A percentile compares a stretch with the other conserved stretches of the same genome.
Conservation (phyloP, 2,329 filamentous ascomycete genomes). For the Arthroderma uncinatum region DNA sequence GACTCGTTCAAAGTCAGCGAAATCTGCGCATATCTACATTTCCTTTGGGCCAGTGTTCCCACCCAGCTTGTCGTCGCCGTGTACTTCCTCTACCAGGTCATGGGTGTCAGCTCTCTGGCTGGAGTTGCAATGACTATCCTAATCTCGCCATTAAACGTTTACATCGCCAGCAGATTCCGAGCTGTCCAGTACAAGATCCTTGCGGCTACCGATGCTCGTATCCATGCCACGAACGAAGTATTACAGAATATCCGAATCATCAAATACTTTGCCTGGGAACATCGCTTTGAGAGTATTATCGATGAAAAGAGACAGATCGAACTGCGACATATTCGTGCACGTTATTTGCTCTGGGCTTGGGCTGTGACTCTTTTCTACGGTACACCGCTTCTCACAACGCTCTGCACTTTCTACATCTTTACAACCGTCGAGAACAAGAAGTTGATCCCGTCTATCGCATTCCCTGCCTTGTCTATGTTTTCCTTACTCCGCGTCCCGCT, state of each 20-base stretch:
- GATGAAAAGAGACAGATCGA: conserved; percentile 78
- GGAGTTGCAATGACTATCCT: conserved; percentile 83
- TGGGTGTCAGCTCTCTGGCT: conserved; percentile 86
- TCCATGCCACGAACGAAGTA: conserved; percentile 93
- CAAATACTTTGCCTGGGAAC: conserved; percentile 98
- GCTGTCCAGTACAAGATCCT: conserved; percentile 83
- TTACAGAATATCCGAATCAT: conserved; percentile 97
- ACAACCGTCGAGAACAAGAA: conserved; percentile 82
- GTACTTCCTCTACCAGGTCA: conserved; percentile 71
- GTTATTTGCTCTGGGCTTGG: conserved; percentile 83
- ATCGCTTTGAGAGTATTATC: conserved; percentile 73
- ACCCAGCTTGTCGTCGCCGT: conserved; percentile 77
- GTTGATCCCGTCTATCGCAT: conserved; percentile 82
- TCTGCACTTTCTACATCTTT: conserved; percentile 90
- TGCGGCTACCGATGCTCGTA: conserved; percentile 85
- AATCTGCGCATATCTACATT: conserved; percentile 88
- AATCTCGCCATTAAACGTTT: conserved; percentile 81
- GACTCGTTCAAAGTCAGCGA: conserved; percentile 98
- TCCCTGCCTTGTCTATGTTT: conserved; percentile 92
- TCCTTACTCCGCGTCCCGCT: conserved; percentile 84
- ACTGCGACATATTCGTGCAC: conserved; percentile 62
- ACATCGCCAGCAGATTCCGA: conserved; percentile 74
- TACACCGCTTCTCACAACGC: conserved; percentile 87
- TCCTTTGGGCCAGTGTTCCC: conserved; percentile 82
- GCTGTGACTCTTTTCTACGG: conserved; percentile 96